Percentiles rank a stretch among this genome's conserved stretches.
These are phyloP conservation scores for Serpula lacrymans DNA, from an alignment of 768 basidiomycete genomes.

Conservation along the genomic window DNA sequence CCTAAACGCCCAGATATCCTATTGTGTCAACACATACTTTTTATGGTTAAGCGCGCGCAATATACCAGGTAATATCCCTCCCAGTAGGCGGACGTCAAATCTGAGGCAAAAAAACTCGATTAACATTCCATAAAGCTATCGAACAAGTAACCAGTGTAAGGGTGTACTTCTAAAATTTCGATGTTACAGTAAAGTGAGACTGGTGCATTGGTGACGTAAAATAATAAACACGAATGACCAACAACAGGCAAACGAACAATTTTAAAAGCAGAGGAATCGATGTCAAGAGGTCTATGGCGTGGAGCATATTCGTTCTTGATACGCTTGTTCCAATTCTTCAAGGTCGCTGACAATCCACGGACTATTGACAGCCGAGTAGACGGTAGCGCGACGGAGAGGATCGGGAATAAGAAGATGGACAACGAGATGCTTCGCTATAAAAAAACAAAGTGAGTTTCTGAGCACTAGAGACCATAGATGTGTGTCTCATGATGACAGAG, in stretches of 20 bases:
- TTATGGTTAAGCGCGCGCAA: no score
- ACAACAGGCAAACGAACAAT: no score
- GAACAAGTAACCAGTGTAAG: no score
- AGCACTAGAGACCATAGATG: background rate
- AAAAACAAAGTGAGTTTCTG: no score
- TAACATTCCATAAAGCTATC: no score
- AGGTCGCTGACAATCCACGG: conserved; percentile 67
- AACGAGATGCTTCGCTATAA: conserved; percentile 59
- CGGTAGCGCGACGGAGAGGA: conserved; percentile 56
- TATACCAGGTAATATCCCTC: no score
- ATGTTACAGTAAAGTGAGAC: conserved; percentile 1
- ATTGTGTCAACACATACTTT: no score
- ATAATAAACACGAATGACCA: no score
- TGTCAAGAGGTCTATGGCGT: no score
- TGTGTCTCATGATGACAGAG: background rate
- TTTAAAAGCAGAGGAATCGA: background rate
- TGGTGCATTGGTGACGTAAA: conserved; percentile 9
- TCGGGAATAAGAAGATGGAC: conserved; percentile 58
- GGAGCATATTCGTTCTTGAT: conserved; percentile 48
- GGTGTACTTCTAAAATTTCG: background rate
- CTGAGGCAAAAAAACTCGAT: no score
- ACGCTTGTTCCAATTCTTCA: conserved; percentile 57
- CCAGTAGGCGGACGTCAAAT: no score
- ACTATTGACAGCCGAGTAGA: conserved; percentile 56
- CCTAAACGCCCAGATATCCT: no score